Conservation (phyloP, 352 stramenopile genomes). For the Thalassiosira allenii region DNA sequence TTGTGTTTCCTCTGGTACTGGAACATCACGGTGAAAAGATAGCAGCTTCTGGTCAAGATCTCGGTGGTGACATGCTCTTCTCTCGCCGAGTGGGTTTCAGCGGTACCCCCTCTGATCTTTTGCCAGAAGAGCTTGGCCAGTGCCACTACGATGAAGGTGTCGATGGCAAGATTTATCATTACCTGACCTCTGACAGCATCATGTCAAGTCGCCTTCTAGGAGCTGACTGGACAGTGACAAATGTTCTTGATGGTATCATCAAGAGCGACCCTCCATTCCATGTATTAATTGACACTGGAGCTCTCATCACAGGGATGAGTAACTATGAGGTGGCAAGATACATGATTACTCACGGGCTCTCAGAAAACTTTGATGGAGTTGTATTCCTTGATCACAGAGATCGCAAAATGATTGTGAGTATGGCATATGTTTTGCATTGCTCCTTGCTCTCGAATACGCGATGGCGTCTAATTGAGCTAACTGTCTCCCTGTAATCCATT, state of each 20-base stretch:
- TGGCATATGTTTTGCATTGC: no score
- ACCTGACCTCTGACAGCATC: conserved; percentile 93
- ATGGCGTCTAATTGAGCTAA: no score
- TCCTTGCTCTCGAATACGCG: no score
- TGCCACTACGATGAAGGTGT: conserved; percentile 98
- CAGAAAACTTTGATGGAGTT: conserved; percentile 87
- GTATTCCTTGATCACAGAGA: conserved; percentile 91
- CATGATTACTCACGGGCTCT: conserved; percentile 88
- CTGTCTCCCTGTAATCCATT: background rate
- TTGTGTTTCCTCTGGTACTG: conserved; percentile 99
- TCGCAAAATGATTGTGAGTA: conserved; percentile 87
- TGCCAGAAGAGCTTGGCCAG: conserved; percentile 98
- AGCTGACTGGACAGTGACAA: conserved; percentile 84
- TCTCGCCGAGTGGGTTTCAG: conserved; percentile 97
- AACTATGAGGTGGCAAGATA: conserved; percentile 91
- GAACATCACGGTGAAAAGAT: conserved; percentile 99
- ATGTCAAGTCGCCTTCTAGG: conserved; percentile 81
- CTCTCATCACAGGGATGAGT: conserved; percentile 91
- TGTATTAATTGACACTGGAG: conserved; percentile 91
- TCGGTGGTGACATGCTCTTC: conserved; percentile 98
- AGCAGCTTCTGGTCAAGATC: conserved; percentile 98
- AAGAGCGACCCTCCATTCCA: conserved; percentile 86
- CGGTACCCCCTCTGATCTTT: conserved; percentile 98
- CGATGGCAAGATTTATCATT: conserved; percentile 98
- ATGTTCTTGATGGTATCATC: conserved; percentile 87